A percentile compares a stretch with the other conserved stretches of the same genome.
These are phyloP conservation scores for Persicaria tinctoria DNA, from an alignment of 148 eudicot species.

Conservation along the genomic window DNA sequence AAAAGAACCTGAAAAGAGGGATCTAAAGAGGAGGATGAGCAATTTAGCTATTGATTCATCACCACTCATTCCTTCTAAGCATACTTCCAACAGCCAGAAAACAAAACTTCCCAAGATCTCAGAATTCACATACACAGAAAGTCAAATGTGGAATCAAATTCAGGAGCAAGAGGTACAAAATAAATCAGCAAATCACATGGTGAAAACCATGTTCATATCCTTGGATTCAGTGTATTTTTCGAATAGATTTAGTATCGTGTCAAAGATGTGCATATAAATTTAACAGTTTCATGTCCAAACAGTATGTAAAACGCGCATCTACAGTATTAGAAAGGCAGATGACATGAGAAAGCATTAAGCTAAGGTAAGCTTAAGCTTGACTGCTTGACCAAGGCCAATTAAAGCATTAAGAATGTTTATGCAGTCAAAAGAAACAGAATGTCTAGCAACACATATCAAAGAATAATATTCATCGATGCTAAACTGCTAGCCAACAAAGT, in stretches of 20 bases:
- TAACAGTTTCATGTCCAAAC: background rate
- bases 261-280: background rate
- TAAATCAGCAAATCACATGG: background rate
- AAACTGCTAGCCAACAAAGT: too few relatives aligned
- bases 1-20: too few relatives aligned
- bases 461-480: too few relatives aligned
- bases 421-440: too few relatives aligned
- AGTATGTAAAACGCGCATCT: background rate
- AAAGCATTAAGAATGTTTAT: too few relatives aligned
- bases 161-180: background rate
- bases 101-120: background rate
- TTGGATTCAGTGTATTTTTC: background rate
- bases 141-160: background rate
- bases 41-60: background rate
- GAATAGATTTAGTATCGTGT: background rate
- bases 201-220: background rate
- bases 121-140: background rate
- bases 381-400: background rate
- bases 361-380: background rate
- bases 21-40: too few relatives aligned
- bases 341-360: slow-evolving; percentile 1
- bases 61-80: background rate
- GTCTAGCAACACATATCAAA: too few relatives aligned
- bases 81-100: background rate
- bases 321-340: background rate